Base-by-base conservation (phyloP, 371 early-diverging fungal species). In the Mortierella sp. region DNA sequence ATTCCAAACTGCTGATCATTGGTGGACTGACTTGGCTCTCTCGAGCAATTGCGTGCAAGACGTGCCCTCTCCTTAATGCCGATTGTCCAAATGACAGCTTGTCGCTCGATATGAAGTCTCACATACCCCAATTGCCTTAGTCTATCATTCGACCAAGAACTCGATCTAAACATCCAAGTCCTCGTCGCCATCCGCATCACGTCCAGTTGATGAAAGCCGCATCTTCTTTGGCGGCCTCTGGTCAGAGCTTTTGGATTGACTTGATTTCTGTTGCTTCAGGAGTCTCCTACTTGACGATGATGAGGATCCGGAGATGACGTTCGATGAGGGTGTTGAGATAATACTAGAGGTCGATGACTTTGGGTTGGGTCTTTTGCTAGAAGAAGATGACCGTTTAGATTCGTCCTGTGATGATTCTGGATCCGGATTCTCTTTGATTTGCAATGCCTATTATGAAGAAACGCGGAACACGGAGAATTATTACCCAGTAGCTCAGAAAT, bases 331-430 rank as follows among this genome's bases (percentile, higher is more conserved):
- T 3, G 57, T 62, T 28, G 45, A 60, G 52, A 58, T 75, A 18
- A 75, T 43, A 11, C 64, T 51, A 5, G 75, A 61, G 5, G 60
- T 52, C 12, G 80, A 75, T n/a, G 75, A 64, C 62, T 80, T 80
- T 30, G 58, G 62, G 58, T 58, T 71, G 24, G 77, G 83, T 26
- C 83, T 66, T 45, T 81, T 81, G 62, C 47, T 76, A 14, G 64
- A 68, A 14, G 64, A 68, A 0, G 75, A 71, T 28, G 76, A 65
- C 5, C 83, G 68, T 47, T 63, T 73, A 12, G 67, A 66, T 37
- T 90, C 90, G 69, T 90, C 90, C 79, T 88, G 88, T 35, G 88
- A 88, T 18, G 90, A 90, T 24, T 90, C 90, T 32, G 86, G 86
- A 11, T 88, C 89, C 49, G 83, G 85, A 39, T 88, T 87, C 59